These are phyloP conservation scores for Zygoascus bituminiphila DNA, from an alignment of 805 yeast genomes.

Conservation along the genomic window DNA sequence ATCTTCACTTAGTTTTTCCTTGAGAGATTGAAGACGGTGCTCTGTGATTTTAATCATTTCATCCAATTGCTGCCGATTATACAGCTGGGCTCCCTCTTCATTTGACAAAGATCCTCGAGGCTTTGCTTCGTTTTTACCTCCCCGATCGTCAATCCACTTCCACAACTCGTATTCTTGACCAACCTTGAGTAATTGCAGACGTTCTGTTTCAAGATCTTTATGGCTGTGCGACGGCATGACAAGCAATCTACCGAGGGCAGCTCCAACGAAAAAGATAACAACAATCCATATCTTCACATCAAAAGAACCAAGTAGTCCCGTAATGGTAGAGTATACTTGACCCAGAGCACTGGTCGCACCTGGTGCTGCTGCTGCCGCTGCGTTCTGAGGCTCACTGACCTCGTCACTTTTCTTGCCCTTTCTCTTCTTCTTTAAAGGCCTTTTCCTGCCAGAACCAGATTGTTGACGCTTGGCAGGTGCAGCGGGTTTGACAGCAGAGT, in stretches of 20 bases:
- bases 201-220: constrained; percentile 17
- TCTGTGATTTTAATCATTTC: constrained; percentile 42
- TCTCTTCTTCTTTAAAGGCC: constrained; percentile 3
- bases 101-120: constrained; percentile 1
- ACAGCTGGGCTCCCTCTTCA: constrained; percentile 12
- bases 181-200: constrained; percentile 24
- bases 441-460: constrained; percentile 10
- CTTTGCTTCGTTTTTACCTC: background rate
- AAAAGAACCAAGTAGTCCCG: background rate
- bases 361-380: background rate
- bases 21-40: constrained; percentile 33
- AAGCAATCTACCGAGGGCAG: constrained; percentile 6
- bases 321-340: background rate
- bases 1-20: constrained; percentile 9
- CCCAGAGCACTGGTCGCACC: background rate
- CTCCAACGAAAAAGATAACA: background rate
- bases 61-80: constrained; percentile 36
- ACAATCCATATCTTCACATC: background rate
- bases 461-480: constrained; percentile 6
- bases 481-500: constrained; percentile 1
- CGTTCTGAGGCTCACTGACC: background rate
- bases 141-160: constrained; percentile 58
- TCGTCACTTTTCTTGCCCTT: constrained; percentile 1
- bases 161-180: constrained; percentile 56
- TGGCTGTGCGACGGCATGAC: background rate